phyloP scores from a whole-genome alignment of 2,329 filamentous ascomycete species.

The Pseudocercospora crystallina region DNA sequence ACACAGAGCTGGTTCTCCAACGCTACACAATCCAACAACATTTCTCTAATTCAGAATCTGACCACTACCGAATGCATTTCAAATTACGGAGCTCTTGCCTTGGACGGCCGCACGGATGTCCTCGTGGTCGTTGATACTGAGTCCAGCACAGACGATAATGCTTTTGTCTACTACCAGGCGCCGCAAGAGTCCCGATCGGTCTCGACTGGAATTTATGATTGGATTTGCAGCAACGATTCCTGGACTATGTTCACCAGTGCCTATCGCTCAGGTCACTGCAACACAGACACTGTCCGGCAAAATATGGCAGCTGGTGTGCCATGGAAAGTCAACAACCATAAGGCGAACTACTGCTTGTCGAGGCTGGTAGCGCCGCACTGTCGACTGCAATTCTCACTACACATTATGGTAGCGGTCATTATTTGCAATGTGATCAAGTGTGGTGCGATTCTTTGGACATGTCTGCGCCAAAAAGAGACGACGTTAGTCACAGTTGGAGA shows the following conservation, averaged over 20 bases:
- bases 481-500: conserved; percentile 15
- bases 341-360: conserved; percentile 10
- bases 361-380: conserved; percentile 3
- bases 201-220: background rate
- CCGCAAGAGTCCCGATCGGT: background rate
- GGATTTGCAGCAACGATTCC: background rate
- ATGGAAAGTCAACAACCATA: conserved; percentile 12
- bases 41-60: conserved; percentile 10
- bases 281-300: background rate
- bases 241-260: no score
- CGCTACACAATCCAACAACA: background rate
- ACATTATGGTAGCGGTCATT: conserved; percentile 2
- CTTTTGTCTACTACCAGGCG: conserved; percentile 5
- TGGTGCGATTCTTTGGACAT: conserved; percentile 1
- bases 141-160: conserved; percentile 6
- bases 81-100: conserved; percentile 9
- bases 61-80: conserved; percentile 12
- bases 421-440: conserved; percentile 2
- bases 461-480: background rate
- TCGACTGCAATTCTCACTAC: conserved; percentile 14
- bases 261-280: background rate
- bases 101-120: conserved; percentile 11
- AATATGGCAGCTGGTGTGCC: no score
- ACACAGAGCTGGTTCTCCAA: background rate
- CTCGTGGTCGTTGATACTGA: conserved; percentile 13